These are phyloP conservation scores for Neurospora discreta DNA, from an alignment of 495 filamentous ascomycete genomes.

Conservation along the genomic window DNA sequence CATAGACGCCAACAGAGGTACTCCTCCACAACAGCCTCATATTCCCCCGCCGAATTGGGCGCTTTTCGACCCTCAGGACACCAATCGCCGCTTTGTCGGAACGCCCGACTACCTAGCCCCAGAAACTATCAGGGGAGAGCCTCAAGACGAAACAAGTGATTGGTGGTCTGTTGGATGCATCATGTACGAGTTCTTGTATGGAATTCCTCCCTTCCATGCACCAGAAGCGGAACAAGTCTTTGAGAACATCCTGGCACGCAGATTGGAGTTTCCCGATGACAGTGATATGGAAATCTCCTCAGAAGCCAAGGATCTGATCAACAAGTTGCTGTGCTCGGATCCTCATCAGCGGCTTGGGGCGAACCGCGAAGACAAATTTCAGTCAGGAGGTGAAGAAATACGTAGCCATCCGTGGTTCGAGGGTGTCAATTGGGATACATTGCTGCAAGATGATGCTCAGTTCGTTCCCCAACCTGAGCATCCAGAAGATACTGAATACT, in stretches of 20 bases:
- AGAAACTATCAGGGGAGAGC: conserved; percentile 88
- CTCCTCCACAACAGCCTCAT: conserved; percentile 51
- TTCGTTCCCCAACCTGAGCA: conserved; percentile 92
- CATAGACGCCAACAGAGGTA: conserved; percentile 28
- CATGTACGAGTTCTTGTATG: conserved; percentile 93
- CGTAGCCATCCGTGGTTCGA: conserved; percentile 81
- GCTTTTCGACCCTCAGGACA: conserved; percentile 90
- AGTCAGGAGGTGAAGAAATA: conserved; percentile 81
- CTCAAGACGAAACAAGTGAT: conserved; percentile 96
- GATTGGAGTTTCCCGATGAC: conserved; percentile 76
- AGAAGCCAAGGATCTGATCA: conserved; percentile 89
- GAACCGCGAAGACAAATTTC: conserved; percentile 67
- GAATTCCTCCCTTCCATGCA: conserved; percentile 84
- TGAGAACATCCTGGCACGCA: conserved; percentile 83
- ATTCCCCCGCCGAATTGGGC: conserved; percentile 96
- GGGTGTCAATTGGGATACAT: conserved; percentile 77
- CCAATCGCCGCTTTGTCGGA: conserved; percentile 85
- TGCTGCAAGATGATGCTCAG: conserved; percentile 84
- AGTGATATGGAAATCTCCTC: conserved; percentile 57
- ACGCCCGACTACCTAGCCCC: conserved; percentile 96
- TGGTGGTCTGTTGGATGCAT: conserved; percentile 99
- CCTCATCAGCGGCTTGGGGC: conserved; percentile 71
- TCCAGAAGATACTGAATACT: conserved; percentile 96
- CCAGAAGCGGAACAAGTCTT: conserved; percentile 87
- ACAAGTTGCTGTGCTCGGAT: conserved; percentile 73